These are phyloP conservation scores for Pythium brachiatum DNA, from an alignment of 352 stramenopile genomes.

Conservation along the genomic window DNA sequence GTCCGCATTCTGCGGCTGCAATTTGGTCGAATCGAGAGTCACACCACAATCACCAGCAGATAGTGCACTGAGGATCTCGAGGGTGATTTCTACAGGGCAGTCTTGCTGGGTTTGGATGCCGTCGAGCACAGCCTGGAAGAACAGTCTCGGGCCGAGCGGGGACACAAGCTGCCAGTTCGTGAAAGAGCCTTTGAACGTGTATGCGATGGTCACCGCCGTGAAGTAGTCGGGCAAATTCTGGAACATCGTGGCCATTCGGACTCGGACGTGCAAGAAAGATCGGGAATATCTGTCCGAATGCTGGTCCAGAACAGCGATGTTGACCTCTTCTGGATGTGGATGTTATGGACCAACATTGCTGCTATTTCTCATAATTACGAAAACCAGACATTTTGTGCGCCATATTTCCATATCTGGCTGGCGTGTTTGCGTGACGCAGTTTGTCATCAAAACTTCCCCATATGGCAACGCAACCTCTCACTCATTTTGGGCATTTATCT, in stretches of 20 bases:
- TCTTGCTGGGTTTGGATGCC: background rate
- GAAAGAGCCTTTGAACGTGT: background rate
- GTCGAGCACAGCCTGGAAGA: background rate
- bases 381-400: background rate
- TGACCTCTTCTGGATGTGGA: background rate
- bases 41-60: background rate
- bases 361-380: background rate
- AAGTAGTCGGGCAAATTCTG: background rate
- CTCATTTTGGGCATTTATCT: too few relatives aligned
- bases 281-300: too few relatives aligned
- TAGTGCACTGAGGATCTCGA: background rate
- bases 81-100: background rate
- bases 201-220: background rate
- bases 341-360: background rate
- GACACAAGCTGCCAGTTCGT: background rate
- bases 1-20: background rate
- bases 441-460: background rate
- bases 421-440: background rate
- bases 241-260: background rate
- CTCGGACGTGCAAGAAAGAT: background rate
- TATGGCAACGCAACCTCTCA: background rate
- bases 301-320: background rate
- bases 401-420: background rate
- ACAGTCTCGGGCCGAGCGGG: background rate
- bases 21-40: background rate